Evolutionary conservation across 352 stramenopile genomes (phyloP), one percentile per base, ranked within the genome.

Genomic region (Phytophthora idaei): DNA sequence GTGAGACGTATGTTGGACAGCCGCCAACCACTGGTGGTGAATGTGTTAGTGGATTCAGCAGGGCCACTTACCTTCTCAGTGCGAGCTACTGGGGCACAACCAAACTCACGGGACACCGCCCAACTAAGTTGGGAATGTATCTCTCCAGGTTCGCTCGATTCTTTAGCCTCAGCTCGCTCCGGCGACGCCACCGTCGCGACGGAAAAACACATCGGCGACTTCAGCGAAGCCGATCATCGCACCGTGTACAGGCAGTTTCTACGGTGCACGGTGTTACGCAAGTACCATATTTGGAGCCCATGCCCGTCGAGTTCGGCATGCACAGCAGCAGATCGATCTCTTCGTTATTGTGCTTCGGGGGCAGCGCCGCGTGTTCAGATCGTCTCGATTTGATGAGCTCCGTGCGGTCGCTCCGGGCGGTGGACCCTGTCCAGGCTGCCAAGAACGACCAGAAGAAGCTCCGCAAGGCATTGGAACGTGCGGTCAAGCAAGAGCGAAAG

Each of bases 401-500:
- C 12, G 5, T n/a, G 36, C 36, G 12, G 2, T n/a, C 36, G 12
- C 57, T 61, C 36, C 59, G 47, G 4, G 41, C 29, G n/a, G 28
- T 52, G 9, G 44, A 64, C 25, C 49, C 27, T 11, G 28, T 61
- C 10, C 27, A 55, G 1, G 11, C 74, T 10, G 61, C 57, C 50
- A 73, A 75, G 50, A 55, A 51, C 4, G 73, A 76, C 8, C 62
- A 71, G 48, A 73, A 77, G 58, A 72, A 75, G 32, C 63, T 81
- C 7, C 66, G 59, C 25, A 83, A 77, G 62, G 68, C 59, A 25
- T 54, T 79, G 12, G 61, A 68, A 8, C 66, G 61, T 6, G 67
- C 67, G 4, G 29, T 71, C 15, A 67, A 67, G 12, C 53, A 64
- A 32, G 76, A 84, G 50, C 62, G 67, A 32, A 84, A 78, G 47